Evolutionary conservation across 495 filamentous ascomycete genomes (phyloP), one percentile per base, ranked within the genome.

Genomic region (Lasiosphaeriaceae sp.): DNA sequence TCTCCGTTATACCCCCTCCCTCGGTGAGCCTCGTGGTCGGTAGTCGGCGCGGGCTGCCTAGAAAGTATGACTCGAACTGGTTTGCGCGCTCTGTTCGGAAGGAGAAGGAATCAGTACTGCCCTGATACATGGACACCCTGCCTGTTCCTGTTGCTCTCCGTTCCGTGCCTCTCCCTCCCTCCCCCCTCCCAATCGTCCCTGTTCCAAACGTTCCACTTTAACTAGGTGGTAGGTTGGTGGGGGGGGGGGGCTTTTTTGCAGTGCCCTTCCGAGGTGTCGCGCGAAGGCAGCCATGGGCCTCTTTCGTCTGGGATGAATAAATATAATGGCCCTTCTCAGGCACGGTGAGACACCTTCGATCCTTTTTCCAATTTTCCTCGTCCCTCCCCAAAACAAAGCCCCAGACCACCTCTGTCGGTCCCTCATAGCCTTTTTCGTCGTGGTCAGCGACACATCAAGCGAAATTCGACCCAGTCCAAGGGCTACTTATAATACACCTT

Each of bases 211-310:
- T 52, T 43, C 39, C 39, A 43, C 39, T 43, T 43, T 43, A 43
- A 43, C 39, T 43, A 43, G 11, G n/a, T 11, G 29, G 49, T 17
- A 5, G n/a, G 22, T 19, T 12, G 22, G 1, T 16, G 11, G 22
- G 29, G 24, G 17, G 24, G 50, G 26, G 12, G 43, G 43, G 11
- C n/a, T 16, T 47, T 47, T 22, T 19, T 22, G 45, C 20, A 47
- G 45, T 47, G 11, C 39, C 39, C 39, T 43, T 47, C 20, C 35
- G 29, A 41, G 26, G 23, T 8, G 34, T 50, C n/a, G 52, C 51
- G 54, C 52, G 64, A 60, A 67, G 65, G 65, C 65, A 67, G 63
- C 65, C 60, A 45, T 53, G 51, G 45, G 19, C 23, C 43, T 52
- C 45, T 21, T 41, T 46, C 56, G 55, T 52, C 12, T 39, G 45